Percentiles rank a stretch among this genome's conserved stretches.
phyloP scores from a whole-genome alignment of 2,329 filamentous ascomycete genomes.

The Monosporascus sp. region DNA sequence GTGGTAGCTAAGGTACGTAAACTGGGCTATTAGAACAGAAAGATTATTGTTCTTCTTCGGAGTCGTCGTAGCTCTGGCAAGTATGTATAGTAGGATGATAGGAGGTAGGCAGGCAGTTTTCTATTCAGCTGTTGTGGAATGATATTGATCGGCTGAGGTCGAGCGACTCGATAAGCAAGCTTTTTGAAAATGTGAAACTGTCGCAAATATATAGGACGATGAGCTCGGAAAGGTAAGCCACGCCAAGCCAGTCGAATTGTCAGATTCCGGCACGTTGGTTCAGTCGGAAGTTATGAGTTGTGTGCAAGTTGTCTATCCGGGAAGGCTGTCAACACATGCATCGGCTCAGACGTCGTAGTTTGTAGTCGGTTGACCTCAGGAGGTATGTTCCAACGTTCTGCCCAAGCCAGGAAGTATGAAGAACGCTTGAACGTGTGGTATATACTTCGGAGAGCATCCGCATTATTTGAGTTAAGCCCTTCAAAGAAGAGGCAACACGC shows the following conservation, averaged over 20 bases:
- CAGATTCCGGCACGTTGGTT: not conserved
- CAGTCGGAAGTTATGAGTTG: not conserved
- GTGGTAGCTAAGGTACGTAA: too few species aligned
- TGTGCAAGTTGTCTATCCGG: not conserved
- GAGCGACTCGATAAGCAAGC: not conserved
- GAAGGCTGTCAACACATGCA: not conserved
- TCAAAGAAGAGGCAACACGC: too few species aligned
- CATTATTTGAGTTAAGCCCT: too few species aligned
- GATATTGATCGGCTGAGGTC: not conserved
- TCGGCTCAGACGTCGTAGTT: too few species aligned
- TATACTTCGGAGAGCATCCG: too few species aligned
- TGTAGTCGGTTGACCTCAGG: too few species aligned
- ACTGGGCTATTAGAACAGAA: not conserved
- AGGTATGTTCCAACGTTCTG: too few species aligned
- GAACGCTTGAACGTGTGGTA: too few species aligned
- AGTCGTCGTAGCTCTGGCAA: too few species aligned
- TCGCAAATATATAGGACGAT: not conserved
- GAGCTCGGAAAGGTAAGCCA: not conserved
- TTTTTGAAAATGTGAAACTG: not conserved
- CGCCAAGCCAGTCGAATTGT: not conserved
- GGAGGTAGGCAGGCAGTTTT: not conserved
- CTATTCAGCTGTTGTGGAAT: not conserved
- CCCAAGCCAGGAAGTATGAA: too few species aligned
- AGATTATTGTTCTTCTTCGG: not conserved
- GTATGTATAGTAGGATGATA: not conserved